These are phyloP conservation scores for Cystobasidiopsis lactophilus DNA, from an alignment of 768 basidiomycete genomes.

Conservation along the genomic window DNA sequence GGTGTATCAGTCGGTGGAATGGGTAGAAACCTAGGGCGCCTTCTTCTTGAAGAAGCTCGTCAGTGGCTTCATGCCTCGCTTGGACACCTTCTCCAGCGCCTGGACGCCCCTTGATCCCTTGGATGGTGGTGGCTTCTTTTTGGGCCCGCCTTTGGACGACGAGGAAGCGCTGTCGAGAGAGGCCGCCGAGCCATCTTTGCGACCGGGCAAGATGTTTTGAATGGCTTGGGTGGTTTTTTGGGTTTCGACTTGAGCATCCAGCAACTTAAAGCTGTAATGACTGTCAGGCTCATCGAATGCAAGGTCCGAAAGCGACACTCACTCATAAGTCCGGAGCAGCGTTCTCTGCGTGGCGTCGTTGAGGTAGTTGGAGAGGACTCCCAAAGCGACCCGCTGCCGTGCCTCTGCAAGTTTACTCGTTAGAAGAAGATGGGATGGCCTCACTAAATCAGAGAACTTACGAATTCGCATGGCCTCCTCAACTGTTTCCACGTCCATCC, in stretches of 20 bases:
- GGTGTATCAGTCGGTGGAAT: slow-evolving; percentile 1
- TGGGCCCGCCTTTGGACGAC: neutral
- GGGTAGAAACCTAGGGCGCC: neutral
- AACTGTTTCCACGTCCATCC: no score
- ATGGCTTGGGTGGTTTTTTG: neutral
- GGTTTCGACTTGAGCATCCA: no score
- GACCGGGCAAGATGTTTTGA: neutral
- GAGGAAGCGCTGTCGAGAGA: neutral
- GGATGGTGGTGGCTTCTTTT: neutral
- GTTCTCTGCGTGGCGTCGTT: no score
- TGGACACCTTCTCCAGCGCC: neutral
- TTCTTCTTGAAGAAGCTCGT: neutral
- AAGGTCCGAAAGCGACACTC: no score
- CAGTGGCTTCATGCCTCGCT: neutral
- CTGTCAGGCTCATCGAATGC: no score
- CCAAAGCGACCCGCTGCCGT: neutral
- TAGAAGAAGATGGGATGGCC: neutral
- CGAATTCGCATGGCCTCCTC: no score
- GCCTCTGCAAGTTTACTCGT: neutral
- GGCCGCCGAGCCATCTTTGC: neutral
- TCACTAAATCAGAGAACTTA: no score
- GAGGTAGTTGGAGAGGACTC: neutral
- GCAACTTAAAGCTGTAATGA: no score
- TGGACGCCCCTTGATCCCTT: neutral
- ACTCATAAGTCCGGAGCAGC: no score